Conservation (phyloP, 202 grass and related monocot genomes). For the Elaeis oleifera region DNA sequence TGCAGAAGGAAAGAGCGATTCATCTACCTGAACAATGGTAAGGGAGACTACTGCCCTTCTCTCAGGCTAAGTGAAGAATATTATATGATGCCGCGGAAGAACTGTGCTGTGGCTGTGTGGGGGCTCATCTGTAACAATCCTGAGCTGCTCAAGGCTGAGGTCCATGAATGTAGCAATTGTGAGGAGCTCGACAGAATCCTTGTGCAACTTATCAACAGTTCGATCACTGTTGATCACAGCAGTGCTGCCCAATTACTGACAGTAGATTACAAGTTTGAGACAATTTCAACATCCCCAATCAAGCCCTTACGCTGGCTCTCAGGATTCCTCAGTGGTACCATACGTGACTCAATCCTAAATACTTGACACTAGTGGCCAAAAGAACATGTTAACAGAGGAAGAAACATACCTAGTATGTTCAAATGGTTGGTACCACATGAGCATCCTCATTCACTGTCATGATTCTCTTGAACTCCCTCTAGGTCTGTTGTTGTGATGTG, state of each 20-base stretch:
- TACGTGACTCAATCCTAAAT: neutral
- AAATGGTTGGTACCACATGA: no score
- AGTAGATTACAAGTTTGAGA: constrained; percentile 51
- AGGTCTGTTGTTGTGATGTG: no score
- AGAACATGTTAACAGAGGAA: no score
- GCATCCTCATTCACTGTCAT: no score
- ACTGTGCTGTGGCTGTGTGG: constrained; percentile 41
- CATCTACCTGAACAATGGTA: constrained; percentile 67
- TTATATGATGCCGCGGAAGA: constrained; percentile 49
- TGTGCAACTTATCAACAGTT: constrained; percentile 37
- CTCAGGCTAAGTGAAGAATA: constrained; percentile 39
- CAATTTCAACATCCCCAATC: constrained; percentile 22
- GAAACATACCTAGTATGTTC: no score
- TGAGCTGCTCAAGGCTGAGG: constrained; percentile 33
- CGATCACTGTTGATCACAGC: constrained; percentile 13
- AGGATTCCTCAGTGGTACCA: constrained; percentile 14
- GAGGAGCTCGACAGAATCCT: constrained; percentile 42
- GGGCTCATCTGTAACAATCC: constrained; percentile 52
- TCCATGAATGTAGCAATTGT: constrained; percentile 53
- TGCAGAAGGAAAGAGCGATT: constrained; percentile 25
- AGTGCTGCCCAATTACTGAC: neutral
- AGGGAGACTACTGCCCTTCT: constrained; percentile 69
- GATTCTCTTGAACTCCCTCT: no score
- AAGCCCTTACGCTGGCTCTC: constrained; percentile 36
- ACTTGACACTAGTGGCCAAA: no score